A percentile compares a stretch with the other conserved stretches of the same genome.
phyloP scores from a whole-genome alignment of 257 asterid species.

The Cinchona pubescens region DNA sequence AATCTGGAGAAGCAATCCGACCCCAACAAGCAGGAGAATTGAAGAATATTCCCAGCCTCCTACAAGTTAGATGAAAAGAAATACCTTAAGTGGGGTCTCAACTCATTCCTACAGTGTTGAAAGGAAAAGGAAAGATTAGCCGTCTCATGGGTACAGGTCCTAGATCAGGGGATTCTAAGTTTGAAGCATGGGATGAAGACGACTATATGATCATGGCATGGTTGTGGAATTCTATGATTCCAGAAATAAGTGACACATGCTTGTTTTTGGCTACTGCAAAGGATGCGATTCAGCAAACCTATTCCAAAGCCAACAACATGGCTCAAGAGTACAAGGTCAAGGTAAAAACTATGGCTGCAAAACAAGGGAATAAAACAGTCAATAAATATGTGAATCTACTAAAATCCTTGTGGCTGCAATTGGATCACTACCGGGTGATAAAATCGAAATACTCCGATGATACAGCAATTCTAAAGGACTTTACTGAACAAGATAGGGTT shows the following conservation, averaged over 20 bases:
- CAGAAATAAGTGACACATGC: neutral
- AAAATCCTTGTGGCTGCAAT: neutral
- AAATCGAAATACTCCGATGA: neutral
- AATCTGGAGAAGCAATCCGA: neutral
- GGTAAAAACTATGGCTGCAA: neutral
- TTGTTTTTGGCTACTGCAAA: neutral
- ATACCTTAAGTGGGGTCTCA: conserved; percentile 2
- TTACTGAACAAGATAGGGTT: neutral
- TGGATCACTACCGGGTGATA: neutral
- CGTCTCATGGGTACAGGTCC: neutral
- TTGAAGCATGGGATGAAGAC: neutral
- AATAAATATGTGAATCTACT: neutral
- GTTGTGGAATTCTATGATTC: neutral
- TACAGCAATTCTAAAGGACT: neutral
- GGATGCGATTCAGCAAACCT: neutral
- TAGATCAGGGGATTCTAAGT: too few species aligned
- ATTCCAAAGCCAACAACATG: neutral
- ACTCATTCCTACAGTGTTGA: neutral
- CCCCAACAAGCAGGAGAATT: neutral
- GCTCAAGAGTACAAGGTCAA: neutral
- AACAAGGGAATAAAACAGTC: neutral
- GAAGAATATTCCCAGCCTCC: neutral
- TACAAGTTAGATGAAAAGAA: neutral
- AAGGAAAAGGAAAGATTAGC: neutral
- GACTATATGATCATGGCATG: neutral